A percentile compares a stretch with the other conserved stretches of the same genome.
Conservation (phyloP, 1,139 yeast genomes). For the Yamadazyma songkhlaensis region DNA sequence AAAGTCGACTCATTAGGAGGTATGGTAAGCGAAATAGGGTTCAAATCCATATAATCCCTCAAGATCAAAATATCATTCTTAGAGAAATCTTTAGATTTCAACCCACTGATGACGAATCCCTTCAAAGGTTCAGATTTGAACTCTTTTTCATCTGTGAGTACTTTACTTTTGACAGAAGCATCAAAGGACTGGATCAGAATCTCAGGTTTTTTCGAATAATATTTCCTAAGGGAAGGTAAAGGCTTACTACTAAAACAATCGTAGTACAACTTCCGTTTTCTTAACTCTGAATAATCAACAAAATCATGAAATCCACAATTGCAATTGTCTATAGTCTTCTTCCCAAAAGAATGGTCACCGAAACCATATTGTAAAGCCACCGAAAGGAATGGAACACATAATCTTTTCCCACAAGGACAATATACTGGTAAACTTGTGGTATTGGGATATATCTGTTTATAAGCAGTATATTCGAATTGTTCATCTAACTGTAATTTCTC, state of each 20-base stretch:
- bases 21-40: constrained; percentile 15
- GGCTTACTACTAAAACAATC: background rate
- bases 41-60: constrained; percentile 10
- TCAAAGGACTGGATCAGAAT: background rate
- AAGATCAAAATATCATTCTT: constrained; percentile 8
- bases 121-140: background rate
- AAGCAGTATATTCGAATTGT: background rate
- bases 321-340: background rate
- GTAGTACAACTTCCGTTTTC: background rate
- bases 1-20: constrained; percentile 19
- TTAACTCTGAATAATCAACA: constrained; percentile 3
- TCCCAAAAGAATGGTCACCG: constrained; percentile 14
- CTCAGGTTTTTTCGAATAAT: background rate
- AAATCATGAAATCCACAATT: constrained; percentile 24
- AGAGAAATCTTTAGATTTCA: background rate
- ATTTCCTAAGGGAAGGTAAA: background rate
- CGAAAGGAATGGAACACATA: constrained; percentile 5
- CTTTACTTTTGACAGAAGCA: background rate
- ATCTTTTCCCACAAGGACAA: constrained; percentile 16
- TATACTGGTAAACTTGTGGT: constrained; percentile 4
- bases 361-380: constrained; percentile 19
- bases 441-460: constrained; percentile 2
- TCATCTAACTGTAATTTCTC: background rate
- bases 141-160: background rate
- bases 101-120: background rate